A percentile compares a stretch with the other conserved stretches of the same genome.
These are phyloP conservation scores for Rhododendron griersonianum DNA, from an alignment of 148 eudicot species.

Conservation along the genomic window DNA sequence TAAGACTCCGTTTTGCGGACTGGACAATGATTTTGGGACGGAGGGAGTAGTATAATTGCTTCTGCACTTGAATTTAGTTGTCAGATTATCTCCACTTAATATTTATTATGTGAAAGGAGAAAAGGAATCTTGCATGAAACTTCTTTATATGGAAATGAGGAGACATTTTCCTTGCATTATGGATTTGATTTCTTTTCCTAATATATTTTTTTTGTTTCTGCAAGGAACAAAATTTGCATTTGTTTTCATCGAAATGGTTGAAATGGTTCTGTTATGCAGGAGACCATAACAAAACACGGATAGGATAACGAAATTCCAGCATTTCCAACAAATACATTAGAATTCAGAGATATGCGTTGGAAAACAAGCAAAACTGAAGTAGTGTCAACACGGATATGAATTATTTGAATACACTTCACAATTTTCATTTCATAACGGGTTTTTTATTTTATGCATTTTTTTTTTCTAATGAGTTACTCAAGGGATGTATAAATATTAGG, in stretches of 20 bases:
- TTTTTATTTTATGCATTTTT: not conserved
- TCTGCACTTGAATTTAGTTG: not conserved
- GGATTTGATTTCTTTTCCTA: not conserved
- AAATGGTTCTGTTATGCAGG: not conserved
- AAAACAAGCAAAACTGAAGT: not conserved
- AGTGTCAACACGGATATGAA: not conserved
- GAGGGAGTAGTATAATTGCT: not conserved
- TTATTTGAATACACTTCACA: not conserved
- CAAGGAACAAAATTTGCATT: not conserved
- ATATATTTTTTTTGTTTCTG: not conserved
- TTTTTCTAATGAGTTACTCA: not conserved
- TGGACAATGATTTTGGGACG: too few relatives aligned
- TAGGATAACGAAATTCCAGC: not conserved
- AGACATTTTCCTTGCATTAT: not conserved
- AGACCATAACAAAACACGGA: not conserved
- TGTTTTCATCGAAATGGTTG: not conserved
- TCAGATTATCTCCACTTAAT: not conserved
- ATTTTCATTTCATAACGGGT: not conserved
- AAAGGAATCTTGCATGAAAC: not conserved
- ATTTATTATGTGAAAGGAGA: not conserved
- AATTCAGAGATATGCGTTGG: not conserved
- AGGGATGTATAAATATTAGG: not conserved
- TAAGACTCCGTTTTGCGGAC: too few relatives aligned
- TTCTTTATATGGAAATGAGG: not conserved
- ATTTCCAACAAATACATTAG: not conserved